These are phyloP conservation scores for Clarireedia sp. DNA, from an alignment of 2,329 filamentous ascomycete genomes.

Conservation along the genomic window DNA sequence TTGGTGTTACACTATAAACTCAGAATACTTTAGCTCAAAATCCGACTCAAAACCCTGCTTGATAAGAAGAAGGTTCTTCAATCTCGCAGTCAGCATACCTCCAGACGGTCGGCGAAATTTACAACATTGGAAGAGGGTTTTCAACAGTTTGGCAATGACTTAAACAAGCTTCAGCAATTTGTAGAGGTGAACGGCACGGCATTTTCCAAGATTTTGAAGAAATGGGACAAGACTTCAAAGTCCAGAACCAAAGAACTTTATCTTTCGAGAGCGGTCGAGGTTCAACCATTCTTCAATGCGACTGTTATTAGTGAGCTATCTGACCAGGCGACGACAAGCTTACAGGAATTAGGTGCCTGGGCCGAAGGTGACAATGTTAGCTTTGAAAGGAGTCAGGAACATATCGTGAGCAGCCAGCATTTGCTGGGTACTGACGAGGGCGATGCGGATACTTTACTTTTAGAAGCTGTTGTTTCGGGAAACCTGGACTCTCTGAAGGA, in stretches of 20 bases:
- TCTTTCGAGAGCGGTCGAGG: slow-evolving; percentile 88
- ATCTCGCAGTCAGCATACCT: slow-evolving; percentile 65
- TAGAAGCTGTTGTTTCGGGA: slow-evolving; percentile 78
- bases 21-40: slow-evolving; percentile 61
- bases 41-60: slow-evolving; percentile 81
- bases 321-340: slow-evolving; percentile 91
- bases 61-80: slow-evolving; percentile 94
- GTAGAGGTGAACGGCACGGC: slow-evolving; percentile 97
- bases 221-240: slow-evolving; percentile 99
- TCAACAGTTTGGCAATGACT: slow-evolving; percentile 90
- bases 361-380: slow-evolving; percentile 91
- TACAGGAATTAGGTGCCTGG: slow-evolving; percentile 93
- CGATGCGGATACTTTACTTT: slow-evolving; percentile 78
- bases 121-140: slow-evolving; percentile 94
- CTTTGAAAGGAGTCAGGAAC: slow-evolving; percentile 55
- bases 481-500: slow-evolving; percentile 73
- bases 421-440: slow-evolving; percentile 72
- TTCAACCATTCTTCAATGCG: slow-evolving; percentile 96
- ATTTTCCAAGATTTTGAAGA: slow-evolving; percentile 98
- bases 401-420: slow-evolving; percentile 58
- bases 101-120: slow-evolving; percentile 85
- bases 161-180: slow-evolving; percentile 98
- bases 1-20: not conserved
- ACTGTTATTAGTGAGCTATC: slow-evolving; percentile 95
- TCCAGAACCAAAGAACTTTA: slow-evolving; percentile 98